Base-by-base conservation (phyloP, 202 grass and related monocot species). In the Dendrocalamus latiflorus region DNA sequence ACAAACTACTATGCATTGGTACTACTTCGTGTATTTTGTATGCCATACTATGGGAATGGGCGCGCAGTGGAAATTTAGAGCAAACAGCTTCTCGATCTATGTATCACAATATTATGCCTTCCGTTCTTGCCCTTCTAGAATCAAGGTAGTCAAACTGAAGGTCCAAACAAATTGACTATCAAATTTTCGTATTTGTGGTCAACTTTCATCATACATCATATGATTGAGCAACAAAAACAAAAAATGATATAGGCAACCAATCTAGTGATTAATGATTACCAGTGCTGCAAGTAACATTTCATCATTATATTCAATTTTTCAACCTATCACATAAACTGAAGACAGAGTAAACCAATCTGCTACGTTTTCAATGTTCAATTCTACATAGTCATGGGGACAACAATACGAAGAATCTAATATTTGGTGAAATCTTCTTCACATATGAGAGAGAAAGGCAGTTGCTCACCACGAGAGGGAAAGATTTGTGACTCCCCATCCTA, bases 401-500 rank as follows among this genome's bases (percentile, higher is more conserved):
- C 9, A 56, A 28, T 62, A 17, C 1, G 5, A 14, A 34, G 4
- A 75, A 55, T 65, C 4, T 7, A 44, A 56, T 48, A 70, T 66
- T 33, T 59, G 14, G 10, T 6, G 14, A 77, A 42, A 70, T 44
- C 13, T 69, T 16, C 6, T 73, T 68, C 41, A 33, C 22, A 72
- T 17, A 41, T 7, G 24, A 61, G 65, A 21, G 1, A 5, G 8
- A 34, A 70, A 41, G 21, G 7, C 12, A 26, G 24, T 30, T 80
- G 59, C 78, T 83, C 79, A 99, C 96, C 96, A 93, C 34, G 83
- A 91, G 38, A 99, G 87, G 4, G 91, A 95, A 39, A 99, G 85
- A 68, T 77, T 92, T 6, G 83, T 79, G 67, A 90, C 68, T 33
- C 93, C 96, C 79, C 89, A 93, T 24, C 84, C 78, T 65, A 99